phyloP scores from a whole-genome alignment of 371 early-diverging fungal species.

The Cokeromyces recurvatus region DNA sequence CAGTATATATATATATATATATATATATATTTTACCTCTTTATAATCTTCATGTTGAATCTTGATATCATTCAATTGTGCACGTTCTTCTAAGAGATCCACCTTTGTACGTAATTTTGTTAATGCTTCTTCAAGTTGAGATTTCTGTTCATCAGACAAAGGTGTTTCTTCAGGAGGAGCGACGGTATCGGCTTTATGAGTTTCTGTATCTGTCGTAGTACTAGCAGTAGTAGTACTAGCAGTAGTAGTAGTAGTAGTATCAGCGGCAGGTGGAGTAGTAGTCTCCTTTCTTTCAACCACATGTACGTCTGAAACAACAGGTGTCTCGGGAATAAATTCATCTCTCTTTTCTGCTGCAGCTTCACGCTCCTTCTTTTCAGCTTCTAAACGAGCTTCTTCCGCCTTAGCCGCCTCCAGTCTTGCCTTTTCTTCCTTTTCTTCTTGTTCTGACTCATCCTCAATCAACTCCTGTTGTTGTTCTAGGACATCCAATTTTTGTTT shows the following conservation, averaged over 20 bases:
- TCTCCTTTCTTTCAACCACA: constrained; percentile 4
- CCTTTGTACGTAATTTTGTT: constrained; percentile 56
- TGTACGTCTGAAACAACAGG: constrained; percentile 10
- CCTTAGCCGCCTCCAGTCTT: constrained; percentile 37
- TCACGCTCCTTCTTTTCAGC: constrained; percentile 43
- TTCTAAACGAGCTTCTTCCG: constrained; percentile 21
- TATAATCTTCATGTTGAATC: constrained; percentile 62
- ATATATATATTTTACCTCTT: constrained; percentile 61
- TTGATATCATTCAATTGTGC: constrained; percentile 64
- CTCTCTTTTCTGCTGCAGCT: constrained; percentile 26
- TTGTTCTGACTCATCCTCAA: constrained; percentile 84
- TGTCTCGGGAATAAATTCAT: constrained; percentile 26
- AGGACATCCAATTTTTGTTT: constrained; percentile 91
- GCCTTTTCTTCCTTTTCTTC: constrained; percentile 57
- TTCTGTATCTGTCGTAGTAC: constrained; percentile 1
- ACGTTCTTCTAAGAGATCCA: constrained; percentile 61
- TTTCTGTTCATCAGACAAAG: constrained; percentile 57
- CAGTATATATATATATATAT: too few species aligned
- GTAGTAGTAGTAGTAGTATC: not conserved
- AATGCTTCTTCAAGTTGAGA: constrained; percentile 62
- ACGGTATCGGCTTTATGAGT: not conserved
- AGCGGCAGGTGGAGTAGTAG: not conserved
- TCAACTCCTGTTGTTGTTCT: constrained; percentile 93
- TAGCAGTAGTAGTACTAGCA: not conserved
- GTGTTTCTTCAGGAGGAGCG: constrained; percentile 1